Evolutionary conservation across 2,329 filamentous ascomycete genomes (phyloP), one percentile per base, ranked within the genome.

Genomic region (Hypoxylon sp.): DNA sequence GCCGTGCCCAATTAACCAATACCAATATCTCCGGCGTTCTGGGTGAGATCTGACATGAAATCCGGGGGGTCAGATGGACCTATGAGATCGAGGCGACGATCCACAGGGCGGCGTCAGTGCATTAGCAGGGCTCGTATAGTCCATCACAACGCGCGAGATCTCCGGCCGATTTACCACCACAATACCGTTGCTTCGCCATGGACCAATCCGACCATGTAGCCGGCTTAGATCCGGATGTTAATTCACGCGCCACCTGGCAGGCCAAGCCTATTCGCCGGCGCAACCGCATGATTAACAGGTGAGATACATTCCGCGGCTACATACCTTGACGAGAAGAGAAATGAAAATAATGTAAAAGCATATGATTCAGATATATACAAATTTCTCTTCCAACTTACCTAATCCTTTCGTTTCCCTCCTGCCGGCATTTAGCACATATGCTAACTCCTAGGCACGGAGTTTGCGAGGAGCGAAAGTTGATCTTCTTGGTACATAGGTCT

Each of bases 251-350:
- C 33, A 64, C 57, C 44, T 69, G 63, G 61, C 74, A 74, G 51
- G 47, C 75, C 52, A 84, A 81, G 67, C 83, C 83, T 2, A 87
- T 89, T 66, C 84, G 87, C 33, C 83, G 89, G 48, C 83, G 90
- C 70, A 87, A 91, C 82, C 84, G 88, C 75, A 86, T 91, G 83
- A 90, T 92, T 78, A 87, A 87, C 68, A 91, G 88, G 29, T 93
- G 90, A 70, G 69, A 65, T 67, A 57, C 46, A 17, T 58, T 55
- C 53, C 48, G 46, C 31, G 14, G 31, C 31, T 31, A 64, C 31
- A 22, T 46, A 26, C 22, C 33, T n/a, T 11, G 39, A 63, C 19
- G 9, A 5, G 42, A 42, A 37, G 17, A 35, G 1, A 55, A 56
- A 53, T 48, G 31, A 39, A 50, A 58, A 26, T 42, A 26, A 47